Base-by-base conservation (phyloP, 1,284 basidiomycete genomes). In the Pterula multifida region DNA sequence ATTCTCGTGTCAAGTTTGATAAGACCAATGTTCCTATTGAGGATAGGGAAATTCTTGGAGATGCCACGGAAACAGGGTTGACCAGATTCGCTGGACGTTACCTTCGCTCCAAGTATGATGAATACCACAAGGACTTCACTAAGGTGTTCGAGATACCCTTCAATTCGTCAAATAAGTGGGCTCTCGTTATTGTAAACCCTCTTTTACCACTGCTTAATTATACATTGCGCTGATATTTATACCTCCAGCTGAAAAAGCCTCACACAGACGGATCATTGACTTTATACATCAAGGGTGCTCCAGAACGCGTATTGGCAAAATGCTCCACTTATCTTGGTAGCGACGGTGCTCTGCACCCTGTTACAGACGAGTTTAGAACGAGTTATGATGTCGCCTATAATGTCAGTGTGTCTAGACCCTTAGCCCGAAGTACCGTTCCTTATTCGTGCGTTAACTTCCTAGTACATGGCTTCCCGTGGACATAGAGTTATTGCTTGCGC, bases 81-180 rank as follows among this genome's bases (percentile, higher is more conserved):
- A 74, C 76, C 25, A 74, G 80, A 24, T 83, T 84, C 58, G 78
- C 81, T 21, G 80, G 76, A 3, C 72, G 73, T 26, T 67, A 70
- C 52, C 59, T 80, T 3, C 57, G 61, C 19, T 53, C 64, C 0
- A 69, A 74, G 51, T 82, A 79, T 52, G 81, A 83, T 56, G 66
- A 56, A 13, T 70, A 77, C 54, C 61, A 73, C 53, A 74, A 72
- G 63, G 63, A 62, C 24, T 65, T 71, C 56, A 68, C 73, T 3
- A 80, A 80, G 58, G 74, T 76, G 13, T 84, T 82, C 55, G 79
- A 81, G 63, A 76, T 67, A 49, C 81, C 81, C 24, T 84, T 84
- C 67, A 84, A 84, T 59, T 79, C 79, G 13, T 76, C 74, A 11
- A 82, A 82, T 59, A 84, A 84, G 64, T 83, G 79, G 79, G 80